A percentile compares a stretch with the other conserved stretches of the same genome.
Evolutionary conservation across 108 stramenopile genomes (phyloP).

Genomic region (Nitzschia sp.): DNA sequence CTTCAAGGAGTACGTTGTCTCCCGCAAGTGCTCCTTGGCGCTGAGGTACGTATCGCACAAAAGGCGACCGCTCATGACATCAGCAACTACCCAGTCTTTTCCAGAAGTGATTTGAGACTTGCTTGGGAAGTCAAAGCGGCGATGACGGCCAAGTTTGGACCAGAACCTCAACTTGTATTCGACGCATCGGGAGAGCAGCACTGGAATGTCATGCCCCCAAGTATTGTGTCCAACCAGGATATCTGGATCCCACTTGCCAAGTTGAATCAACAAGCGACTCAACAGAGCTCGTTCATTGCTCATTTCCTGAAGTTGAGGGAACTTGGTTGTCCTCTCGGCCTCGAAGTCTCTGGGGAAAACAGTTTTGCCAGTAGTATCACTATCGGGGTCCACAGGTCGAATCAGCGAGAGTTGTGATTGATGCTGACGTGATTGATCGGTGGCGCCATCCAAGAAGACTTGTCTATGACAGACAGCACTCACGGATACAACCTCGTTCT

Average conservation of each 20-base stretch:
- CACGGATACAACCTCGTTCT: conserved; percentile 93
- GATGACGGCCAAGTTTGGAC: conserved; percentile 94
- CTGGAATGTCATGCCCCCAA: conserved; percentile 91
- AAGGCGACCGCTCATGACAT: conserved; percentile 87
- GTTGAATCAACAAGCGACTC: conserved; percentile 67
- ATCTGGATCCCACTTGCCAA: conserved; percentile 96
- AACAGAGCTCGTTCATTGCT: conserved; percentile 94
- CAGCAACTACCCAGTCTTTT: conserved; percentile 78
- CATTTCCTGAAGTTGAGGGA: conserved; percentile 77
- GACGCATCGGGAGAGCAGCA: conserved; percentile 87
- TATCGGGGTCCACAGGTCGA: conserved; percentile 65
- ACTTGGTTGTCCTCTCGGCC: conserved; percentile 47
- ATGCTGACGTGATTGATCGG: conserved; percentile 47
- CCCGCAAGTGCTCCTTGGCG: conserved; percentile 91
- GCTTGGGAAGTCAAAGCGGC: conserved; percentile 69
- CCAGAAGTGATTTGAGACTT: conserved; percentile 56
- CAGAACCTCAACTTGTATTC: conserved; percentile 88
- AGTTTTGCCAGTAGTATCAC: conserved; percentile 37
- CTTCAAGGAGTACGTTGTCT: conserved; percentile 93
- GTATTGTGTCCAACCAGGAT: conserved; percentile 96
- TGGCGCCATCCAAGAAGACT: conserved; percentile 77
- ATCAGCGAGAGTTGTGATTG: conserved; percentile 81
- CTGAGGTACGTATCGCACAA: conserved; percentile 95
- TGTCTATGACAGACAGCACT: conserved; percentile 87
- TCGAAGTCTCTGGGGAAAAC: conserved; percentile 83